These are phyloP conservation scores for Cladosporium sp. DNA, from an alignment of 2,329 filamentous ascomycete genomes.

Conservation along the genomic window DNA sequence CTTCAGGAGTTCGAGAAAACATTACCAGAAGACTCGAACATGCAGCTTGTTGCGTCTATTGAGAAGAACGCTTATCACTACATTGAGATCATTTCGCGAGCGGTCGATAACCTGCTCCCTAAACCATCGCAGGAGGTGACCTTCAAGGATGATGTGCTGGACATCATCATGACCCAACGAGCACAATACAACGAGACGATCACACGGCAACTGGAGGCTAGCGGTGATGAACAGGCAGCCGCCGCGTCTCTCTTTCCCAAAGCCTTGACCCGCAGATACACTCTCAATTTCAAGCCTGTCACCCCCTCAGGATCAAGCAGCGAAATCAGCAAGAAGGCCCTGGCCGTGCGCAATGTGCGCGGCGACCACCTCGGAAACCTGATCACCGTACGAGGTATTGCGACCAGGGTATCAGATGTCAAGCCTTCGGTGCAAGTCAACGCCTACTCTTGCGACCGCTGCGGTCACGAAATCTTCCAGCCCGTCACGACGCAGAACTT, in stretches of 20 bases:
- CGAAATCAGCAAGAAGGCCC: conserved; percentile 54
- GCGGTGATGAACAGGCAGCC: conserved; percentile 48
- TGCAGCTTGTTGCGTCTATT: conserved; percentile 76
- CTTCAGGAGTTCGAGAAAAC: conserved; percentile 75
- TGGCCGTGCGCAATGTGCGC: conserved; percentile 90
- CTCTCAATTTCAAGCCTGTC: conserved; percentile 90
- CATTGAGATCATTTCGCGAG: conserved; percentile 83
- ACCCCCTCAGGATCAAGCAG: conserved; percentile 66
- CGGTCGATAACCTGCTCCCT: conserved; percentile 84
- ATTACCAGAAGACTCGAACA: conserved; percentile 50
- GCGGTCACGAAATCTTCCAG: conserved; percentile 96
- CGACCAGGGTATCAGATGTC: conserved; percentile 93
- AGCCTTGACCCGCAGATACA: conserved; percentile 89
- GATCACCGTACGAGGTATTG: conserved; percentile 91
- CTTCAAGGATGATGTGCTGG: conserved; percentile 97
- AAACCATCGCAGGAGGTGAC: conserved; percentile 71
- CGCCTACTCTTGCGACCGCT: conserved; percentile 95
- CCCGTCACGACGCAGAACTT: conserved; percentile 89
- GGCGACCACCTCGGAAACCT: conserved; percentile 90
- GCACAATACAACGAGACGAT: conserved; percentile 80
- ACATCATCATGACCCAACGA: conserved; percentile 92
- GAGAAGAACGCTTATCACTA: conserved; percentile 93
- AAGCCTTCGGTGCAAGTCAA: conserved; percentile 98
- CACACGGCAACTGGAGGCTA: conserved; percentile 38
- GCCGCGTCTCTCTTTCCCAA: conserved; percentile 81